Conservation (phyloP, 202 grass and related monocot genomes). For the Schoenoplectus tabernaemontani region DNA sequence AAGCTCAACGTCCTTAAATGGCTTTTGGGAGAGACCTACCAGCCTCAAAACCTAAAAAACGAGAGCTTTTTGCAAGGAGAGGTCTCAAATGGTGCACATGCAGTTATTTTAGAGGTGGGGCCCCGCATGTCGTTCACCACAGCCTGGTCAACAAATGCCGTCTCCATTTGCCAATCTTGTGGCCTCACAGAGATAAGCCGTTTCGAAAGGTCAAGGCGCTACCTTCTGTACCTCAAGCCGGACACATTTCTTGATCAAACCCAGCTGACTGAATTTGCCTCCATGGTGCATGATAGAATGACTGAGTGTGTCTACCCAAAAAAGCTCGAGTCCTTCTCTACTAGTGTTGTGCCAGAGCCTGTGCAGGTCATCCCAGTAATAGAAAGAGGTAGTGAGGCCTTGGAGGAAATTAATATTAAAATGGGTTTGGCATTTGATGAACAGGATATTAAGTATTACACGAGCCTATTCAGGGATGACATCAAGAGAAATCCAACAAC, state of each 20-base stretch:
- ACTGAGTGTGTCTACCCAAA: constrained; percentile 77
- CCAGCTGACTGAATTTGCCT: constrained; percentile 55
- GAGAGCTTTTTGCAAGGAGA: constrained; percentile 65
- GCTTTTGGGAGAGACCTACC: constrained; percentile 86
- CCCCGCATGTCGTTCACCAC: constrained; percentile 88
- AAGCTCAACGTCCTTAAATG: constrained; percentile 65
- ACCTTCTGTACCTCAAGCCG: constrained; percentile 48
- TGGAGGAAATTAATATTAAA: constrained; percentile 86
- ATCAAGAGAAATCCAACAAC: constrained; percentile 81
- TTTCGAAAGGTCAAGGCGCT: constrained; percentile 79
- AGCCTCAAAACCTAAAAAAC: constrained; percentile 65
- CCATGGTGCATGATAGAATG: constrained; percentile 91
- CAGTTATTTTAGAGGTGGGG: constrained; percentile 65
- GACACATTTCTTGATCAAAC: constrained; percentile 44
- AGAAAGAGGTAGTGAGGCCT: constrained; percentile 65
- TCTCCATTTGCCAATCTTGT: constrained; percentile 72
- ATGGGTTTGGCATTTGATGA: constrained; percentile 95
- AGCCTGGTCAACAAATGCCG: constrained; percentile 75
- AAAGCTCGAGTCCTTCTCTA: constrained; percentile 56
- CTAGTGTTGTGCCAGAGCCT: constrained; percentile 54
- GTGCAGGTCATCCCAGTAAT: constrained; percentile 59
- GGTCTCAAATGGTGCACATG: constrained; percentile 18
- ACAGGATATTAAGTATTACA: constrained; percentile 91
- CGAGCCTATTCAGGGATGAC: constrained; percentile 81
- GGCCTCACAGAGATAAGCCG: constrained; percentile 65